Evolutionary conservation across 352 stramenopile genomes (phyloP), one percentile per base, ranked within the genome.

Genomic region (Pythium folliculosum): DNA sequence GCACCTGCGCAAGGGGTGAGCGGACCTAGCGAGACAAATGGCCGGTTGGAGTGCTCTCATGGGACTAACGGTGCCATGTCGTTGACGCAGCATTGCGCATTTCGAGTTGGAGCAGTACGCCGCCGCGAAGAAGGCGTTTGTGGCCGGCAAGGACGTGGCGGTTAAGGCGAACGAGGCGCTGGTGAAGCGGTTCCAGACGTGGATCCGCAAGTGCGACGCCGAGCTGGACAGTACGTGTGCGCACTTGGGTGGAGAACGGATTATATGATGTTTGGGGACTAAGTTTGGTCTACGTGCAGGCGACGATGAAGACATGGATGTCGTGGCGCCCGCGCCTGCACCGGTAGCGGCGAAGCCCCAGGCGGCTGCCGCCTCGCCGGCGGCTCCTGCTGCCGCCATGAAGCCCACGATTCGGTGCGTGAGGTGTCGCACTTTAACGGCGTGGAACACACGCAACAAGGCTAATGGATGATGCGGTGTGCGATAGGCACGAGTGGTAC

Each of bases 151-250:
- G 60, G 45, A 76, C 6, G 38, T 77, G 0, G 68, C 72, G 1
- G 55, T 63, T 49, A 69, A 71, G 30, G 37, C 47, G 0, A 77
- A 83, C 21, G 72, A 87, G 21, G 38, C 57, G 23, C 58, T 91
- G 14, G 50, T 61, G 14, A 86, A 84, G 59, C 80, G 76, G 14
- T 91, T 95, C 63, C 84, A 87, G 70, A 95, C 80, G 27, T 96
- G 89, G 87, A 82, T 96, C 59, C 83, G 90, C 67, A 96, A 96
- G 60, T 97, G 90, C 57, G 81, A 96, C 45, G 85, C 87, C 0
- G 89, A 96, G 53, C 16, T 92, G 23, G 78, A 92, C 65, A 80
- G 84, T 92, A 52, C 66, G 84, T 25, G 47, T 12, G 14, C 14
- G 37, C 10, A 43, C 37, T 43, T 5, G 10, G 37, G 37, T 2